These are phyloP conservation scores for Chlamydomonas applanata DNA, from an alignment of 139 green algal species.

Conservation along the genomic window DNA sequence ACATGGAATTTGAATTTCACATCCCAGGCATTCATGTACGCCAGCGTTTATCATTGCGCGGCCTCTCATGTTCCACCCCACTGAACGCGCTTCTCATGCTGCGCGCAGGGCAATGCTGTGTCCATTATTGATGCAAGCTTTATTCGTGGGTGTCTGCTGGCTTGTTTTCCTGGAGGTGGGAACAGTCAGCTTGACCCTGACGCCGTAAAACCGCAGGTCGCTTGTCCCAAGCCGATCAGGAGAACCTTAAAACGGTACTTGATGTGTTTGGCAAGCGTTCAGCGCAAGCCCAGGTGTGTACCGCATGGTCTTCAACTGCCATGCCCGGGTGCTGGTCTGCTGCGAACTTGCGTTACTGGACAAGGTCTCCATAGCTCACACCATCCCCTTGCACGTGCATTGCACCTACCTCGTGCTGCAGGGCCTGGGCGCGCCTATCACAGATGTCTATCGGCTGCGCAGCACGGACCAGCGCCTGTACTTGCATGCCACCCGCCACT, in stretches of 20 bases:
- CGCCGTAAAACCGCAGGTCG: constrained; percentile 1
- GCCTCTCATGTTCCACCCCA: background rate
- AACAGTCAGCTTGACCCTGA: background rate
- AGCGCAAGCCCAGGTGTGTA: constrained; percentile 17
- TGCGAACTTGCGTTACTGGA: background rate
- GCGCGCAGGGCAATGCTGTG: background rate
- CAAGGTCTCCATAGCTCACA: background rate
- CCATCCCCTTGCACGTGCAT: background rate
- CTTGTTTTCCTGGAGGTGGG: no score
- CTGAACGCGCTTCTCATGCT: background rate
- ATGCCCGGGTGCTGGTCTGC: no score
- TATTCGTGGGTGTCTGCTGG: background rate
- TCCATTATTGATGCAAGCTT: background rate
- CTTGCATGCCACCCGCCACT: constrained; percentile 28
- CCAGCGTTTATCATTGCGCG: background rate
- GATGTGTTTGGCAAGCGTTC: constrained; percentile 36
- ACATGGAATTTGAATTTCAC: background rate
- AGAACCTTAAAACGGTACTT: constrained; percentile 16
- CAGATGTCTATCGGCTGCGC: constrained; percentile 27
- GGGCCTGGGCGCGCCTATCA: constrained; percentile 29
- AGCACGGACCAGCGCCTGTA: constrained; percentile 43
- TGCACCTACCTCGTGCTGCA: constrained; percentile 3
- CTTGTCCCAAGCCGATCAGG: constrained; percentile 6
- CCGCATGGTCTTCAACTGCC: background rate
- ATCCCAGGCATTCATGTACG: constrained; percentile 6